Base-by-base conservation (phyloP, 192 early-diverging fungal genomes). In the Mortierella alpina region DNA sequence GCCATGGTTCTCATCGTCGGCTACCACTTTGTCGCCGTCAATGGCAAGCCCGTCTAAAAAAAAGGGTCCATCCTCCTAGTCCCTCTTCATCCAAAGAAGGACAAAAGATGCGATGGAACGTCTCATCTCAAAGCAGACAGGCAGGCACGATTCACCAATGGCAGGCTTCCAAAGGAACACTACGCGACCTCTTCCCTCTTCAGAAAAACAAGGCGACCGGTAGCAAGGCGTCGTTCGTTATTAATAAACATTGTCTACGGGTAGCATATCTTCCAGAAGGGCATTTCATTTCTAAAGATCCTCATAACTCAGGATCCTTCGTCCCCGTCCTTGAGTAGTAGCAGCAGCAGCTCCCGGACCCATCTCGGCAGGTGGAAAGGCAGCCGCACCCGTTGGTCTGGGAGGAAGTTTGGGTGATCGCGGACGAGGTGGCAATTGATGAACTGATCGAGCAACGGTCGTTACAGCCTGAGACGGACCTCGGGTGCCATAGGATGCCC, bases 1-100 rank as follows among this genome's bases (percentile, higher is more conserved):
- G 69, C 76, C 64, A 79, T 79, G 76, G 11, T 72, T 18, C 68
- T 79, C 49, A 79, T 79, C n/a, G 69, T 79, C 46, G 76, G 47
- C 47, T 72, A 79, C 42, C 76, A 79, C 63, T 79, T 72, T 56
- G 64, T 79, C 31, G 40, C 76, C 20, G 76, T 79, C 51, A 79
- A 79, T 76, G n/a, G 55, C 73, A 67, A 68, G 59, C 42, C 73
- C 14, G 59, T 41, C 61, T 75, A 75, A 66, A 47, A 42, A 40
- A 40, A 13, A 4, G 15, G 10, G 55, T 51, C 50, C n/a, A 12
- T 51, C 50, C 12, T 15, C 50, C 12, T 4, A n/a, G n/a, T n/a
- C 12, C 13, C 13, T n/a, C n/a, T 15, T 51, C 50, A 15, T n/a
- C n/a, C 50, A 51, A 51, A 56, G 54, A 9, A 22, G 20, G 54